Base-by-base conservation (phyloP, 2,329 filamentous ascomycete genomes). In the Drechslerella dactyloides region DNA sequence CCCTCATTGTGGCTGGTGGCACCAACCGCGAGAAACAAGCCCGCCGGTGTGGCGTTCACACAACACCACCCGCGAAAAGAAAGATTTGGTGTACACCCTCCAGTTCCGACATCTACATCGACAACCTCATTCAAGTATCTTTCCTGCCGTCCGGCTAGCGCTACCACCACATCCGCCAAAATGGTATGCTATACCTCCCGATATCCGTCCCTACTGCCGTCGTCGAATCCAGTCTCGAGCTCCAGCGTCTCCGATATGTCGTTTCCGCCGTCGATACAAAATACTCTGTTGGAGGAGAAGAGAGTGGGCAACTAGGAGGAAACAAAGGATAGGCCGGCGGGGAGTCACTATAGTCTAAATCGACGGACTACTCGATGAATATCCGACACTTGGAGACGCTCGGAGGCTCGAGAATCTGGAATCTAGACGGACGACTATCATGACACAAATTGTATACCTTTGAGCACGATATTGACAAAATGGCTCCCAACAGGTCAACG, bases 401-500 rank as follows among this genome's bases (percentile, higher is more conserved):
- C 13, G 37, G 13, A 42, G 4, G n/a, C n/a, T 42, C 37, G n/a
- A 42, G 37, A 15, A 42, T 15, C 37, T 2, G 37, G 13, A 42
- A 4, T 33, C n/a, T n/a, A 3, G 40, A 46, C 40, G 13, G 46
- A 50, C 17, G 17, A 17, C 46, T 19, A 19, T 19, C 23, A 48
- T 24, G 50, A 52, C 23, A 11, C 11, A 13, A 23, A 52, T 35
- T 33, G 55, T 1, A 13, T 8, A 6, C 40, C 21, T 42, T 42
- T 21, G 8, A 21, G 35, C 52, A 30, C 33, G 27, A 27, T n/a
- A 54, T 53, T 6, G n/a, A 50, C 27, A 17, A 37, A 24, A 54
- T 52, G 44, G 24, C 42, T n/a, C 52, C 10, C 33, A 13, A 75
- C 78, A 93, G 93, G 92, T 96, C 86, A 96, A 96, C 90, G 90